Conservation (phyloP, 78 protist genomes). For the Polysphondylium violaceum region DNA sequence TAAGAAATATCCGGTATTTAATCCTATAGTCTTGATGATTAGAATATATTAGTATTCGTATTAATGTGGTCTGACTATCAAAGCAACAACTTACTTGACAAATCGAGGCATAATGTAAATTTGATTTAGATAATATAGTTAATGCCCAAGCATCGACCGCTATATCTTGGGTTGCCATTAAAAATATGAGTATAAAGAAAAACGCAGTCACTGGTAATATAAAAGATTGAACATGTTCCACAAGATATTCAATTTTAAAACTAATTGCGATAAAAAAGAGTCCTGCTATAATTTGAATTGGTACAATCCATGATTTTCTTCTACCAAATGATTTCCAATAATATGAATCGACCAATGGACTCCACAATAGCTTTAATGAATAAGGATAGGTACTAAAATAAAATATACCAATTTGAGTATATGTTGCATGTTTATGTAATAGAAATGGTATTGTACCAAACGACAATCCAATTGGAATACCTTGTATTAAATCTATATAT, state of each 20-base stretch:
- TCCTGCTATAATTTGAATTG: slow-evolving; percentile 81
- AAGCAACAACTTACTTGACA: slow-evolving; percentile 54
- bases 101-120: slow-evolving; percentile 83
- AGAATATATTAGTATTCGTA: neutral
- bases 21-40: slow-evolving; percentile 69
- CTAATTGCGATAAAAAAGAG: slow-evolving; percentile 20
- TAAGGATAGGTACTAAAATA: slow-evolving; percentile 84
- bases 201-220: neutral
- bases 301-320: slow-evolving; percentile 93
- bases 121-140: slow-evolving; percentile 57
- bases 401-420: slow-evolving; percentile 78
- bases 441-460: slow-evolving; percentile 83
- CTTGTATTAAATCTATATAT: slow-evolving; percentile 80
- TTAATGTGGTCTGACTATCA: neutral
- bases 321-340: slow-evolving; percentile 75
- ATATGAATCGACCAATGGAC: slow-evolving; percentile 89
- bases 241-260: neutral
- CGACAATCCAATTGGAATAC: slow-evolving; percentile 86
- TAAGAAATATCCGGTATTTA: slow-evolving; percentile 84
- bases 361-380: slow-evolving; percentile 91
- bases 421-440: slow-evolving; percentile 61
- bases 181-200: slow-evolving; percentile 24
- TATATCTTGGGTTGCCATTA: slow-evolving; percentile 92
- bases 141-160: slow-evolving; percentile 96
- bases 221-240: slow-evolving; percentile 5